These are phyloP conservation scores for Triticum timopheevii DNA, from an alignment of 176 grass and related monocot genomes.

Conservation along the genomic window DNA sequence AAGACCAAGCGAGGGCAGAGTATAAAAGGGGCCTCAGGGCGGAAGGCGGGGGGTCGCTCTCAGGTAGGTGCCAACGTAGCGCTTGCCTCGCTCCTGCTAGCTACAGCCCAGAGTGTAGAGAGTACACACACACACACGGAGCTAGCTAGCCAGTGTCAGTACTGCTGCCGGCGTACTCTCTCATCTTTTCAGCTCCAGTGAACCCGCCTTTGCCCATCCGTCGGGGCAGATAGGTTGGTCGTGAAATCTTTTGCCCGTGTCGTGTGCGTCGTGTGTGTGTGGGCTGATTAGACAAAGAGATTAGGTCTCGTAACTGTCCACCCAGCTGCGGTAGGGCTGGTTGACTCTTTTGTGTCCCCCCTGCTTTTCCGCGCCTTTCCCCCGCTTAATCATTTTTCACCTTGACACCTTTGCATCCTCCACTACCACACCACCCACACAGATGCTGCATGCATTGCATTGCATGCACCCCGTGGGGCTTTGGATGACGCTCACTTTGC, in stretches of 20 bases:
- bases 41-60: constrained; percentile 47
- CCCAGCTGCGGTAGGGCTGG: constrained; percentile 30
- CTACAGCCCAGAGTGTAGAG: background rate
- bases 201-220: too few relatives aligned
- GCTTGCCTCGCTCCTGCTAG: background rate
- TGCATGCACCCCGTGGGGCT: constrained; percentile 34
- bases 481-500: constrained; percentile 38
- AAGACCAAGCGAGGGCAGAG: constrained; percentile 15
- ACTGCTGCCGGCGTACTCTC: background rate
- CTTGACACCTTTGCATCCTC: constrained; percentile 29
- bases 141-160: background rate
- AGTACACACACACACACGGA: background rate
- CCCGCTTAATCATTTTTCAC: constrained; percentile 34
- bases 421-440: background rate
- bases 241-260: background rate
- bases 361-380: constrained; percentile 33
- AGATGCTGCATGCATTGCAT: constrained; percentile 18
- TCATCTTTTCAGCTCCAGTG: background rate
- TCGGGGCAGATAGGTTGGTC: too few relatives aligned
- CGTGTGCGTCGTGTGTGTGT: background rate
- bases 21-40: constrained; percentile 28
- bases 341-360: constrained; percentile 23
- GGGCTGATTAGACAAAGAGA: background rate
- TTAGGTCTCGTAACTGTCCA: constrained; percentile 42
- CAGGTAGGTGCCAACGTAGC: constrained; percentile 39